A percentile compares a stretch with the other conserved stretches of the same genome.
Evolutionary conservation across 345 rosid species (phyloP).

Genomic region (Citrus mangshanensis): DNA sequence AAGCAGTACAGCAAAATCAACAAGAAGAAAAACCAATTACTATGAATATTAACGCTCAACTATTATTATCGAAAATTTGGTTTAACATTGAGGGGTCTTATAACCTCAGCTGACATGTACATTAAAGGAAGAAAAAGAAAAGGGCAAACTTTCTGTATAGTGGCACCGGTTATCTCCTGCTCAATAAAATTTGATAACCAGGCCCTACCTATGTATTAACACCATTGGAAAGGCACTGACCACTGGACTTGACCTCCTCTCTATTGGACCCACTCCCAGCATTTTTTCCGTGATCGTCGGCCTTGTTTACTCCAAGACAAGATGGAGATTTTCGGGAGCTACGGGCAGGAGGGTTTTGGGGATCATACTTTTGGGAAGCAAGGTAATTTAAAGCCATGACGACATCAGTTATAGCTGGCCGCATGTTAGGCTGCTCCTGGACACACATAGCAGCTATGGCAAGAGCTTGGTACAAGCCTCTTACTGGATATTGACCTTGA

Average conservation of each 20-base stretch:
- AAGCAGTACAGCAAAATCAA: background rate
- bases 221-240: conserved; percentile 8
- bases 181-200: conserved; percentile 36
- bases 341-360: conserved; percentile 24
- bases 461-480: conserved; percentile 85
- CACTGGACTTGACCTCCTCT: conserved; percentile 3
- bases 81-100: conserved; percentile 30
- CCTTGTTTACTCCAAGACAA: background rate
- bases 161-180: conserved; percentile 26
- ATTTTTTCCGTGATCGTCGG: conserved; percentile 15
- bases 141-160: conserved; percentile 18
- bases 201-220: conserved; percentile 18
- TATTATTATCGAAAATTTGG: conserved; percentile 14
- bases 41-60: conserved; percentile 11
- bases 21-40: background rate
- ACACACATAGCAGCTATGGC: conserved; percentile 96
- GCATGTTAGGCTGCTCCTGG: conserved; percentile 81
- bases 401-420: conserved; percentile 75
- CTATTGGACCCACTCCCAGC: background rate
- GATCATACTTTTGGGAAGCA: conserved; percentile 59
- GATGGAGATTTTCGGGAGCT: conserved; percentile 27
- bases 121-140: conserved; percentile 8
- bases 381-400: conserved; percentile 77
- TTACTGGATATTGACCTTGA: conserved; percentile 63
- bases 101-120: conserved; percentile 41